Evolutionary conservation across 1,284 basidiomycete species (phyloP), one percentile per base, ranked within the genome.

Genomic region (Moesziomyces parantarcticus): DNA sequence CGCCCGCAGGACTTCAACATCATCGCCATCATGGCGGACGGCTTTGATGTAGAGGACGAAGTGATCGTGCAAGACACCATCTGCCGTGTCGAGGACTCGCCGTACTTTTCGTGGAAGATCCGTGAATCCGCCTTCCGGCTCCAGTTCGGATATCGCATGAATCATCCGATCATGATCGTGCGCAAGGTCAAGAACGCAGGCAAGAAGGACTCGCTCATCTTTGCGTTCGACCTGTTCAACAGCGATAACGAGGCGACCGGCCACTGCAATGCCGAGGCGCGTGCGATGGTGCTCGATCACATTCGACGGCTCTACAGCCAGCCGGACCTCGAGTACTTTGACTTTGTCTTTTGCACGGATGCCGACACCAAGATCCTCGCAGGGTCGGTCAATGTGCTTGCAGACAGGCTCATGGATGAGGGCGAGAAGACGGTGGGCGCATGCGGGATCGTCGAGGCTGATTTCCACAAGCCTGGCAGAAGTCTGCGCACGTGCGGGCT

Each of bases 121-220:
- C 53, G 58, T 54, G 54, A 67, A 18, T 67, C 64, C 1, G 58
- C 58, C 0, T 67, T 67, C 11, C 53, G 58, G 14, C 54, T 67
- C 13, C 58, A 61, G 6, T 67, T 67, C 26, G 64, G 64, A 10
- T 57, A 46, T 18, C 44, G 64, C 10, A 50, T 50, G 46, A 58
- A 58, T 8, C 29, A 43, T 18, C 64, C 58, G 6, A 61, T 61
- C 34, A 54, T 67, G 53, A 61, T 61, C 26, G 58, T 67, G 6
- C 58, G 58, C 25, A 67, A 67, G 20, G 54, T 58, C 46, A 61
- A 61, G 47, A 67, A 67, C 23, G 64, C 64, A 9, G 64, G 58
- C 23, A 67, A 67, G 54, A 67, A 67, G 47, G 64, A 67, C 23
- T 67, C 64, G 44, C 58, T 67, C 58, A 67, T 61, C 42, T 67